Evolutionary conservation across 2,329 filamentous ascomycete genomes (phyloP).

Genomic region (Aureobasidium sp.): DNA sequence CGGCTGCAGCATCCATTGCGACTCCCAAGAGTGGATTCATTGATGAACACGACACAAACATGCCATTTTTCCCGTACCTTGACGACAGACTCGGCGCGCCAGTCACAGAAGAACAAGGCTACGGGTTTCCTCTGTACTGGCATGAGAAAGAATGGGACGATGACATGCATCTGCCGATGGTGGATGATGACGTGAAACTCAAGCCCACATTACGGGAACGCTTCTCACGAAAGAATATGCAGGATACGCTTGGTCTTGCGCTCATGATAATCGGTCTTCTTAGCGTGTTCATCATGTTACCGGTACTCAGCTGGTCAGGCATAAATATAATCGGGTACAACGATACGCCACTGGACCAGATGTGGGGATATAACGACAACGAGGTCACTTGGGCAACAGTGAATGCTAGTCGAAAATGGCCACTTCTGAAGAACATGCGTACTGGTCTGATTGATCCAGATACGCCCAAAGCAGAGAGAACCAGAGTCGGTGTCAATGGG

Average conservation of each 20-base stretch:
- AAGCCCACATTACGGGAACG: slow-evolving; percentile 37
- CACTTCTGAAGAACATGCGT: slow-evolving; percentile 40
- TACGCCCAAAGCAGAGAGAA: slow-evolving; percentile 40
- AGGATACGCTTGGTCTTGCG: slow-evolving; percentile 34
- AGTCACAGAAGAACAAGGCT: slow-evolving; percentile 32
- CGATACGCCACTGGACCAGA: slow-evolving; percentile 32
- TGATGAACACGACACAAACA: slow-evolving; percentile 24
- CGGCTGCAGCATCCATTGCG: no score
- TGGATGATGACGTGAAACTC: slow-evolving; percentile 39
- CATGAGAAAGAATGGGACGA: slow-evolving; percentile 47
- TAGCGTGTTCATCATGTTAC: slow-evolving; percentile 43
- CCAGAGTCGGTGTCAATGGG: slow-evolving; percentile 36
- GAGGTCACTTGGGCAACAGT: slow-evolving; percentile 35
- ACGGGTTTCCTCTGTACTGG: slow-evolving; percentile 37
- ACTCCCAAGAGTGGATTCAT: not conserved
- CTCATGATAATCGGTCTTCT: slow-evolving; percentile 41
- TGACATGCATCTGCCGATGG: slow-evolving; percentile 44
- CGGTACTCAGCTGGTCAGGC: slow-evolving; percentile 39
- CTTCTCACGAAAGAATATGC: slow-evolving; percentile 35
- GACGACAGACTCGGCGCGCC: slow-evolving; percentile 41
- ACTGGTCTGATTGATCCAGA: slow-evolving; percentile 43
- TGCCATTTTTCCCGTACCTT: slow-evolving; percentile 32
- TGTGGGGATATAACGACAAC: slow-evolving; percentile 23
- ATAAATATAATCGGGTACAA: slow-evolving; percentile 30
- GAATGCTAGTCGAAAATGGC: slow-evolving; percentile 36